Conservation (phyloP, 2,329 filamentous ascomycete species). For the Thelonectria rubi region DNA sequence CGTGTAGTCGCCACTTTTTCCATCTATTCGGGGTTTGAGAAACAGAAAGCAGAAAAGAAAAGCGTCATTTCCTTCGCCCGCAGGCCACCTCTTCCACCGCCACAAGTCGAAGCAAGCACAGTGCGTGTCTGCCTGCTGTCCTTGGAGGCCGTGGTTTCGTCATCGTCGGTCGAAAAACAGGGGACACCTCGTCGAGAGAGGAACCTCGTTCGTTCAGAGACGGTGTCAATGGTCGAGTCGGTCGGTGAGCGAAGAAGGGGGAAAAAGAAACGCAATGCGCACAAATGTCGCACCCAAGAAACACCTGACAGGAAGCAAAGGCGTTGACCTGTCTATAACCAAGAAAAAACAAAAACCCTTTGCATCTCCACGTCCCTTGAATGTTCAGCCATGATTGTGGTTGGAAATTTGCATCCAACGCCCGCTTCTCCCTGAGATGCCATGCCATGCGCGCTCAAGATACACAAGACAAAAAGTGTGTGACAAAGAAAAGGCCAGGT, state of each 20-base stretch:
- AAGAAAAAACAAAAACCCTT: conserved; percentile 39
- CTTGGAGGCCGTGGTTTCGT: background rate
- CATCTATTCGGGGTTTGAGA: conserved; percentile 42
- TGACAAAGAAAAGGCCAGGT: conserved; percentile 41
- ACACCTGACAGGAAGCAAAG: conserved; percentile 39
- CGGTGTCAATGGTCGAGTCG: conserved; percentile 9
- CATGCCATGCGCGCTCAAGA: conserved; percentile 50
- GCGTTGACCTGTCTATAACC: conserved; percentile 41
- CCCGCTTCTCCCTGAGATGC: conserved; percentile 46
- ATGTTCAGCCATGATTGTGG: conserved; percentile 44
- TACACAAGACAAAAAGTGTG: conserved; percentile 41
- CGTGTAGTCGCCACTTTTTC: conserved; percentile 44
- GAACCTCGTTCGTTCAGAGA: background rate
- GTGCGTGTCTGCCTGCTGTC: conserved; percentile 7
- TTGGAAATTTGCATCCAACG: conserved; percentile 48
- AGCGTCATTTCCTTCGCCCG: conserved; percentile 11
- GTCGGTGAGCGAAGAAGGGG: conserved; percentile 10
- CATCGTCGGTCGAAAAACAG: background rate
- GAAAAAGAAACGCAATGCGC: conserved; percentile 15
- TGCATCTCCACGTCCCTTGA: conserved; percentile 38
- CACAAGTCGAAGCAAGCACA: conserved; percentile 22
- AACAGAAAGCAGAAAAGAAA: conserved; percentile 35
- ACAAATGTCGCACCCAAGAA: conserved; percentile 40
- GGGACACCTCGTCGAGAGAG: background rate
- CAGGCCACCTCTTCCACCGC: conserved; percentile 17